Conservation (phyloP, 441 rosid genomes). For the Gossypium davidsonii region DNA sequence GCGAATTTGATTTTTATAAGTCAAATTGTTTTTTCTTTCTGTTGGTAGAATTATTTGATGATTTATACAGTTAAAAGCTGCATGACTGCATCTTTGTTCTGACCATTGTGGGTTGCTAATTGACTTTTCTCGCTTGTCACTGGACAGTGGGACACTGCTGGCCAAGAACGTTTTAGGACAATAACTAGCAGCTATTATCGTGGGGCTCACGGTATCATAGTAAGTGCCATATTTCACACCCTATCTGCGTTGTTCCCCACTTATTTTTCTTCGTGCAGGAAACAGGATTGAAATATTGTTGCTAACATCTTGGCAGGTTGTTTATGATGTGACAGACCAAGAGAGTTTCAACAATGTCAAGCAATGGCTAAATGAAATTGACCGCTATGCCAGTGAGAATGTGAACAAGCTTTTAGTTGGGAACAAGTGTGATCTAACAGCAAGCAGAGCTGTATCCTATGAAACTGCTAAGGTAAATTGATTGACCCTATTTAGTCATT, state of each 20-base stretch:
- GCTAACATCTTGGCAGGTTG: conserved; percentile 38
- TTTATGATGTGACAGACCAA: conserved; percentile 75
- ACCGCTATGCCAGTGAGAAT: conserved; percentile 76
- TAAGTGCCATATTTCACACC: conserved; percentile 17
- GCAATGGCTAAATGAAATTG: conserved; percentile 79
- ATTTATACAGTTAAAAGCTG: background rate
- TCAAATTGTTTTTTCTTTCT: background rate
- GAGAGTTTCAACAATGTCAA: conserved; percentile 84
- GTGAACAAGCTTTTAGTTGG: conserved; percentile 85
- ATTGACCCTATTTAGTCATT: background rate
- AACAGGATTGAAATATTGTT: conserved; percentile 10
- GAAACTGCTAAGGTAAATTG: conserved; percentile 61
- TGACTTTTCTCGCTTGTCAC: conserved; percentile 2
- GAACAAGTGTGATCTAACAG: conserved; percentile 71
- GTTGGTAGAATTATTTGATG: background rate
- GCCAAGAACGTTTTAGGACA: conserved; percentile 69
- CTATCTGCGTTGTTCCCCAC: background rate
- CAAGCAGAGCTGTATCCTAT: conserved; percentile 63
- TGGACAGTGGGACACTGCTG: conserved; percentile 72
- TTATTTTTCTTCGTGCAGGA: background rate
- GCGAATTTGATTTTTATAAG: background rate
- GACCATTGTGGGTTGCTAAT: background rate
- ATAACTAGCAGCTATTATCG: conserved; percentile 76
- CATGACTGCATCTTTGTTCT: background rate
- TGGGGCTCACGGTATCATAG: conserved; percentile 70